A percentile compares a stretch with the other conserved stretches of the same genome.
Evolutionary conservation across 345 rosid species (phyloP).

Genomic region (Salix caprea): DNA sequence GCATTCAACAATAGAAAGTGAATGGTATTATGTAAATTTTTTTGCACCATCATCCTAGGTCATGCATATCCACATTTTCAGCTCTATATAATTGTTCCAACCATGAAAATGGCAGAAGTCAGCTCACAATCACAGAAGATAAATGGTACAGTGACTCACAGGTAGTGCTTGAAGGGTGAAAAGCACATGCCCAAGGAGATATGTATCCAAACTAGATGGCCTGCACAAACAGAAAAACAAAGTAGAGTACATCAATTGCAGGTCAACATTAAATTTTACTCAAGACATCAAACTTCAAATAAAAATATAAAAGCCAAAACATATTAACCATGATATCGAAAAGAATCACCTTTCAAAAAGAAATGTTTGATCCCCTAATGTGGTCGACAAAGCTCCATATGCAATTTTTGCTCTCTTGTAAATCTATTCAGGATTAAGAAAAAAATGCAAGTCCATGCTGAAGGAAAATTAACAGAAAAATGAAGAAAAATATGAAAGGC

Average conservation of each 20-base stretch:
- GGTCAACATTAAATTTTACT: not conserved
- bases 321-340: constrained; percentile 6
- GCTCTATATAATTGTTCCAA: not conserved
- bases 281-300: not conserved
- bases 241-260: not conserved
- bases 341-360: constrained; percentile 66
- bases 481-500: not conserved
- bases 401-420: constrained; percentile 64
- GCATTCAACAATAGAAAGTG: not conserved
- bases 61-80: not conserved
- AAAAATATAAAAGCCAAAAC: not conserved
- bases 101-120: not conserved
- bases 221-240: constrained; percentile 33
- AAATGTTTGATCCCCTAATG: constrained; percentile 64
- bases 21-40: not conserved
- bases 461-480: not conserved
- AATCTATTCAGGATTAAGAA: constrained; percentile 45
- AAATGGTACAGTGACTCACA: constrained; percentile 42
- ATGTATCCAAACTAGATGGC: constrained; percentile 89
- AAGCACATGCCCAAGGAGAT: constrained; percentile 61
- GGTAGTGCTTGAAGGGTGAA: constrained; percentile 74
- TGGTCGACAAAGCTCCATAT: constrained; percentile 74
- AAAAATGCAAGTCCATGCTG: not conserved
- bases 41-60: too few species aligned
- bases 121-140: constrained; percentile 4